These are phyloP conservation scores for Sporothrix globosa DNA, from an alignment of 2,329 filamentous ascomycete species.

Conservation along the genomic window DNA sequence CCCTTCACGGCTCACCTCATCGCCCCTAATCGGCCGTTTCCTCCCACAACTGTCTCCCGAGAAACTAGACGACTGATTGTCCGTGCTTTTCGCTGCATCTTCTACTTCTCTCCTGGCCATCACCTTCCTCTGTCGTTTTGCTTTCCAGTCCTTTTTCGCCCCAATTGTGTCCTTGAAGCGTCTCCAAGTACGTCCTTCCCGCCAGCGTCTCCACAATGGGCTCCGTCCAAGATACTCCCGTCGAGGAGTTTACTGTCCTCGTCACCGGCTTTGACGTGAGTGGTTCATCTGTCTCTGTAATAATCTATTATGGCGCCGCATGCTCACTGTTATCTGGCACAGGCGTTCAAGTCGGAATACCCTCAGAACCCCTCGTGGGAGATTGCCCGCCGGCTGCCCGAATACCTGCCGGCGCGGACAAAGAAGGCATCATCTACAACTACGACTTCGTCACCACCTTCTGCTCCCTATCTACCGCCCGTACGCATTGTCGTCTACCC, in stretches of 20 bases:
- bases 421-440: background rate
- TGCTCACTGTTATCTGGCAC: slow-evolving; percentile 17
- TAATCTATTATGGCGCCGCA: no score
- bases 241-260: slow-evolving; percentile 60
- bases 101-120: background rate
- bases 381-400: slow-evolving; percentile 70
- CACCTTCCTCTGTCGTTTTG: background rate
- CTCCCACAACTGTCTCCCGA: no score
- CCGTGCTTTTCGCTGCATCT: background rate
- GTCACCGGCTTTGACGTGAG: slow-evolving; percentile 65
- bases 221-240: slow-evolving; percentile 40
- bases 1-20: slow-evolving; percentile 3
- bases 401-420: slow-evolving; percentile 55
- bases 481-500: slow-evolving; percentile 69
- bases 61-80: background rate
- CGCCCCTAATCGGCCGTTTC: background rate
- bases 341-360: slow-evolving; percentile 77
- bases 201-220: slow-evolving; percentile 38
- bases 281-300: slow-evolving; percentile 2
- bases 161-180: background rate
- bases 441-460: background rate
- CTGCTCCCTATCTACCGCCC: slow-evolving; percentile 43
- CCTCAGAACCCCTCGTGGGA: slow-evolving; percentile 80
- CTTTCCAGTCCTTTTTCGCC: background rate
- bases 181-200: background rate